Evolutionary conservation across 306 rosid genomes (phyloP), one percentile per base, ranked within the genome.

Genomic region (Senna siamea): DNA sequence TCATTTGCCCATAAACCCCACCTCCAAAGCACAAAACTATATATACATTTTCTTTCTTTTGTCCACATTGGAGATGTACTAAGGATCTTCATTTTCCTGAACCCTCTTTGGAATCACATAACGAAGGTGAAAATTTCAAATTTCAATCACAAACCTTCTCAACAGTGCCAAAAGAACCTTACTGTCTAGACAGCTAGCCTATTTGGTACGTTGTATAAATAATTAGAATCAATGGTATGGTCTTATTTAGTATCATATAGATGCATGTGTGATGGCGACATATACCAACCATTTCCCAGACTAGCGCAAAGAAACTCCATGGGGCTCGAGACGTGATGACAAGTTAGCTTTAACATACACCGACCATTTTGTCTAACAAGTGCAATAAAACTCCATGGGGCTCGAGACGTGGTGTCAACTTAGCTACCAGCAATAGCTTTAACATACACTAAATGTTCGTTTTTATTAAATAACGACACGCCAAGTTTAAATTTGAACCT

Each of bases 141-240:
- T 34, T 38, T 52, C 74, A 19, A 52, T 69, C 63, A 3, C 63
- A 52, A 69, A 34, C 48, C 13, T 46, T 34, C 19, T 4, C 18
- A 22, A 35, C 18, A 18, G 20, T 32, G 72, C 67, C 71, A 52
- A 22, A 51, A 63, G 65, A 68, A 54, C 53, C 78, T 61, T 38
- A 75, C 67, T 66, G 67, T 60, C 23, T 18, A 6, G 76, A 79
- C 79, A 79, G 74, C 73, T 83, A 83, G 69, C 53, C 44, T 66
- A 73, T 53, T 23, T 44, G 63, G 60, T 40, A 71, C 40, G 78
- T 52, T 67, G 28, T 40, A 9, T 38, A 37, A 17, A 60, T 26
- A 62, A 15, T 63, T 26, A 41, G 47, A 8, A 23, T 13, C 13
- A 12, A 19, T 20, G 38, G 65, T 51, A 63, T 46, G 20, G 34